Evolutionary conservation across 768 basidiomycete species (phyloP).

Genomic region (Terana coerulea): DNA sequence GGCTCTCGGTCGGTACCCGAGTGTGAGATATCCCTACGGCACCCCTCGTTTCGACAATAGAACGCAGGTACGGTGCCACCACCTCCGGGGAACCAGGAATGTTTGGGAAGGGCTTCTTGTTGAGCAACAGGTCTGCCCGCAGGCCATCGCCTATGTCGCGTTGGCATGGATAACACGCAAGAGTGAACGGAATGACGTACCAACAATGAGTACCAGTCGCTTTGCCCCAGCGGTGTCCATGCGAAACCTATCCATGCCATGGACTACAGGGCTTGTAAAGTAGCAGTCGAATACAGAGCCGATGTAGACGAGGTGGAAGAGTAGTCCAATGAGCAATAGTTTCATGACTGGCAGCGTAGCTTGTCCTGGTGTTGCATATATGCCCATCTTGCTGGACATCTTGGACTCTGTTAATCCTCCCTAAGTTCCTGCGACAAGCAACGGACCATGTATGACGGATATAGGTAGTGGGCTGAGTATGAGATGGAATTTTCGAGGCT

Average conservation of each 20-base stretch:
- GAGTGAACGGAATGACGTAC: constrained; percentile 37
- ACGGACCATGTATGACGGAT: no score
- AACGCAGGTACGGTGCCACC: constrained; percentile 72
- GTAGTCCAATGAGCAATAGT: constrained; percentile 61
- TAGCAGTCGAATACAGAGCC: constrained; percentile 82
- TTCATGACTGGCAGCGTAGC: background rate
- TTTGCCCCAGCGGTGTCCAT: constrained; percentile 50
- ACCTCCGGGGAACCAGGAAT: constrained; percentile 49
- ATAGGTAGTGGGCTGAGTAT: no score
- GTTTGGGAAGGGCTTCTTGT: constrained; percentile 53
- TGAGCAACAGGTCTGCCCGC: constrained; percentile 76
- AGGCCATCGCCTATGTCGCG: constrained; percentile 66
- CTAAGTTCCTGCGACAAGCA: no score
- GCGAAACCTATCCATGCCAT: constrained; percentile 65
- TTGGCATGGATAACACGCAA: background rate
- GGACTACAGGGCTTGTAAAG: constrained; percentile 78
- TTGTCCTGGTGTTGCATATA: background rate
- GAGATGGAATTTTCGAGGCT: no score
- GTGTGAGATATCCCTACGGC: constrained; percentile 86
- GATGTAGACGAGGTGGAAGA: constrained; percentile 74
- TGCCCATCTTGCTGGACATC: background rate
- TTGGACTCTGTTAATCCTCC: no score
- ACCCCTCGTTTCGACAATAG: constrained; percentile 61
- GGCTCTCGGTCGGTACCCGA: constrained; percentile 81
- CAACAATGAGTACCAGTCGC: constrained; percentile 76